These are phyloP conservation scores for Moniliophthora roreri DNA, from an alignment of 1,284 basidiomycete species.

Conservation along the genomic window DNA sequence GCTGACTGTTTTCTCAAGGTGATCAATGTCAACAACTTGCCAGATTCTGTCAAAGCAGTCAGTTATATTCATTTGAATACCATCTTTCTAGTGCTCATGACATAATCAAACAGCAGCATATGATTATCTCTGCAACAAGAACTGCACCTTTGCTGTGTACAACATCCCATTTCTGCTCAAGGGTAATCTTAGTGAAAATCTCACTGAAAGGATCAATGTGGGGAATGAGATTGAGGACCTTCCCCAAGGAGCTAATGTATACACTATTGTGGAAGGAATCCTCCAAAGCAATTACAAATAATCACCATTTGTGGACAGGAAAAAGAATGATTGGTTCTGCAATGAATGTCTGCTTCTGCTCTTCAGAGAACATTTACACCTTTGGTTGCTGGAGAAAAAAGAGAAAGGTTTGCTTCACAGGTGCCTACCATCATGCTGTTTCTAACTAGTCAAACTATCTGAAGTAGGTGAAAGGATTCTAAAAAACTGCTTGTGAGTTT, in stretches of 20 bases:
- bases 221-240: not conserved
- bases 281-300: constrained; percentile 20
- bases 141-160: not conserved
- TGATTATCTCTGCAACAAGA: too few relatives aligned
- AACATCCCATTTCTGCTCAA: not conserved
- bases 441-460: too few relatives aligned
- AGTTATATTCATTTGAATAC: too few relatives aligned
- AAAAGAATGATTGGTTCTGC: constrained; percentile 33
- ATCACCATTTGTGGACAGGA: constrained; percentile 22
- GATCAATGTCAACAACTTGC: too few relatives aligned
- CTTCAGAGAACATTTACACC: constrained; percentile 21
- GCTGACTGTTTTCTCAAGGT: too few relatives aligned
- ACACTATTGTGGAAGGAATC: constrained; percentile 23
- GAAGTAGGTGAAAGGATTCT: too few relatives aligned
- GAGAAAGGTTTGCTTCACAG: constrained; percentile 8
- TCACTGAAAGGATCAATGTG: not conserved
- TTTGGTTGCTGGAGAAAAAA: constrained; percentile 11
- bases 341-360: constrained; percentile 26
- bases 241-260: not conserved
- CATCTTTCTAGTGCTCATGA: too few relatives aligned
- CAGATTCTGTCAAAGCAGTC: too few relatives aligned
- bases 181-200: not conserved
- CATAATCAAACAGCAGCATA: too few relatives aligned
- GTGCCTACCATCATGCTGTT: too few relatives aligned
- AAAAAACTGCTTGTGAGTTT: too few relatives aligned